These are phyloP conservation scores for Aciculoconidium aculeatum DNA, from an alignment of 805 yeast species.

Conservation along the genomic window DNA sequence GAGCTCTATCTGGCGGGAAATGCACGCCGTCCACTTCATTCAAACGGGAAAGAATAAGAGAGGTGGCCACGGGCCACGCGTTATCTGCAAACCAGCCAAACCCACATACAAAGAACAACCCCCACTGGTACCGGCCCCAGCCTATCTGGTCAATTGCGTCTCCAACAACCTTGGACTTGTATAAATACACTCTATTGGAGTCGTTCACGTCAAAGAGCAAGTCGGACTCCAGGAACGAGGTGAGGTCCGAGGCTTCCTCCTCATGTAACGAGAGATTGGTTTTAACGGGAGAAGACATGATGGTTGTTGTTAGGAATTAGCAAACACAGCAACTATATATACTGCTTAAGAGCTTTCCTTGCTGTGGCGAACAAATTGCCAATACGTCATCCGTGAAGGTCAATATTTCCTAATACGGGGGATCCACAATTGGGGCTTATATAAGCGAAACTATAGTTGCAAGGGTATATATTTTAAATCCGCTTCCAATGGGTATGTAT, in stretches of 20 bases:
- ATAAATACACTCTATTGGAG: conserved; percentile 8
- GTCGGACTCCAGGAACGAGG: conserved; percentile 4
- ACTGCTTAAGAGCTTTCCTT: no score
- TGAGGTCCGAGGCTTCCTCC: conserved; percentile 4
- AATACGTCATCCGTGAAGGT: no score
- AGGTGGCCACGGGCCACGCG: conserved; percentile 34
- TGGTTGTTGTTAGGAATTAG: no score
- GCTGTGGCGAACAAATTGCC: no score
- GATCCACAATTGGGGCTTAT: no score
- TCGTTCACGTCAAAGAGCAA: conserved; percentile 8
- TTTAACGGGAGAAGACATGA: background rate
- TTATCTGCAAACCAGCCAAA: conserved; percentile 34
- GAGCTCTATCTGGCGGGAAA: conserved; percentile 25
- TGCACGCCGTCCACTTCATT: conserved; percentile 33
- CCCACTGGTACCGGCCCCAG: conserved; percentile 22
- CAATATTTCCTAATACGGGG: no score
- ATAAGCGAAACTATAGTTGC: no score
- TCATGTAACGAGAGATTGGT: background rate
- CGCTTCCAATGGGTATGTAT: no score
- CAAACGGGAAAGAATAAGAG: conserved; percentile 26
- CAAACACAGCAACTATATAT: no score
- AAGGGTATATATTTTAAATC: no score
- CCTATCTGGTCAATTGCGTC: conserved; percentile 33
- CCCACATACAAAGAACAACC: conserved; percentile 20
- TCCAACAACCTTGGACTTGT: conserved; percentile 29